Evolutionary conservation across 1,284 basidiomycete genomes (phyloP).

Genomic region (Melampsora larici-populina): DNA sequence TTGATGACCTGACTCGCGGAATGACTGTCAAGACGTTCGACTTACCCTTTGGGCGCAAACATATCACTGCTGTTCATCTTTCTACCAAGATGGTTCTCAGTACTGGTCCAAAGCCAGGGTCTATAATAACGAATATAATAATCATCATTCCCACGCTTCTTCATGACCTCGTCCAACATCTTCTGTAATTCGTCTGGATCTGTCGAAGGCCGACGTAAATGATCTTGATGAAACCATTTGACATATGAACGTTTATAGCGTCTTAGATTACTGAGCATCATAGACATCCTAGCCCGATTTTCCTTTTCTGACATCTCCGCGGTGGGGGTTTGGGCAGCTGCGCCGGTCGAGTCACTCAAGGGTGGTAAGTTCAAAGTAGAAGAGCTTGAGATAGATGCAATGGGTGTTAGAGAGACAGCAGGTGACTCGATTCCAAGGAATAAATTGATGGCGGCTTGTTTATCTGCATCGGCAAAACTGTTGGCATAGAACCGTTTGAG

Average conservation of each 20-base stretch:
- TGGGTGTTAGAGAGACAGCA: constrained; percentile 47
- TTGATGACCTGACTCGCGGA: no score
- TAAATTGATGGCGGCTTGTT: constrained; percentile 94
- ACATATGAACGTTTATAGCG: constrained; percentile 65
- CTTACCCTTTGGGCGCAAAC: constrained; percentile 71
- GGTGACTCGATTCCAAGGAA: constrained; percentile 76
- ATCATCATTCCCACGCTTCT: constrained; percentile 57
- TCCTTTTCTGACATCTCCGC: neutral
- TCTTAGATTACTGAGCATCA: constrained; percentile 1
- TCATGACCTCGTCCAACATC: constrained; percentile 62
- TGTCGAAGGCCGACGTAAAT: constrained; percentile 66
- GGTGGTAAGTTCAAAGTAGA: constrained; percentile 45
- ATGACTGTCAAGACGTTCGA: neutral
- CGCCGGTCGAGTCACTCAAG: constrained; percentile 32
- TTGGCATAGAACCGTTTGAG: constrained; percentile 94
- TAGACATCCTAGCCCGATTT: neutral
- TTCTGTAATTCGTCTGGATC: constrained; percentile 61
- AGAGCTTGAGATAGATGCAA: constrained; percentile 51
- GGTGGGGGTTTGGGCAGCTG: constrained; percentile 19
- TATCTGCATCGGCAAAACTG: constrained; percentile 74
- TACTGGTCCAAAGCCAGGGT: constrained; percentile 72
- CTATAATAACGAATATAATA: constrained; percentile 91
- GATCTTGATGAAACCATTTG: constrained; percentile 72
- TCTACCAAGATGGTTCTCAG: constrained; percentile 79
- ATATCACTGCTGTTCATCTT: constrained; percentile 72